Conservation (phyloP, 148 eudicot genomes). For the Vaccinium myrtillus region DNA sequence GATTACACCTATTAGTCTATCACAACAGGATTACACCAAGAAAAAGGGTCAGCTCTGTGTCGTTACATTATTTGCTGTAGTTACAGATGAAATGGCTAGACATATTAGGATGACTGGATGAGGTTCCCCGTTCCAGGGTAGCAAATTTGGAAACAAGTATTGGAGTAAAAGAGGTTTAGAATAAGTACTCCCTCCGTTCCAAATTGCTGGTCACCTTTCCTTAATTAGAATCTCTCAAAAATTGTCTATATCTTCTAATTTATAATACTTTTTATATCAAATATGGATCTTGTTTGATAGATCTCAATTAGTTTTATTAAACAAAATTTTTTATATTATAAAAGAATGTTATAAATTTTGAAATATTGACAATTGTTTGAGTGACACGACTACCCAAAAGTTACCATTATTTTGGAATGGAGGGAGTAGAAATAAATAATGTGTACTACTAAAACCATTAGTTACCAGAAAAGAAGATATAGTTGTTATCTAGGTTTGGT, state of each 20-base stretch:
- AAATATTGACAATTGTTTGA: too few relatives aligned
- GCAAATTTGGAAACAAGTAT: background rate
- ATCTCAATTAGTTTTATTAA: too few relatives aligned
- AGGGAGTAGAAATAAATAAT: background rate
- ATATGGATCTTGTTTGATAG: too few relatives aligned
- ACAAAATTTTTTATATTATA: too few relatives aligned
- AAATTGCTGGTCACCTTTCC: too few relatives aligned
- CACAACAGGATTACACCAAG: background rate
- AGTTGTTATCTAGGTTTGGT: background rate
- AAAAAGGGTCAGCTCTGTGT: background rate
- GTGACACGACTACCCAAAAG: too few relatives aligned
- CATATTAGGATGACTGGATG: background rate
- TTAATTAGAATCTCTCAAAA: too few relatives aligned
- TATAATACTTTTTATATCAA: too few relatives aligned
- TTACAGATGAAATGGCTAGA: background rate
- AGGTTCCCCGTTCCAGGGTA: background rate
- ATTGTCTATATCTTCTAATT: too few relatives aligned
- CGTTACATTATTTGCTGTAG: background rate
- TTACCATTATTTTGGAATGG: too few relatives aligned
- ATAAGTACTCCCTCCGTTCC: background rate
- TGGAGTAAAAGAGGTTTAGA: background rate
- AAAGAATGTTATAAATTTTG: too few relatives aligned
- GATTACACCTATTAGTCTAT: background rate
- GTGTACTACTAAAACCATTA: background rate
- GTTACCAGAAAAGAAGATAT: background rate